Percentiles rank a stretch among this genome's conserved stretches.
Evolutionary conservation across 805 yeast genomes (phyloP).

Genomic region (Yueomyces sp.): DNA sequence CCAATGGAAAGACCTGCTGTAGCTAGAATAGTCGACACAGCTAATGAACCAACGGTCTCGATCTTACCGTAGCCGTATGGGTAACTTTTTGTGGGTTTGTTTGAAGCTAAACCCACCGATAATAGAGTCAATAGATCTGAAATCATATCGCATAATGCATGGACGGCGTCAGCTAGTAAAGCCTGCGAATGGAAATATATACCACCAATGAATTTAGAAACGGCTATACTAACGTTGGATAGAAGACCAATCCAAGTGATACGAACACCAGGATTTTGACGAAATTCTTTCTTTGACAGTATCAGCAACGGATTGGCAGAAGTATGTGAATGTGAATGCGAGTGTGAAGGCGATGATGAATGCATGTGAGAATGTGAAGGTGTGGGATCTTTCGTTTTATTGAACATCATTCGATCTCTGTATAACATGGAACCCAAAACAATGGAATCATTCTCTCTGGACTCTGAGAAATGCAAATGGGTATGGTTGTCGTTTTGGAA

Average conservation of each 20-base stretch:
- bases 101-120: conserved; percentile 67
- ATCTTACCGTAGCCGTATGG: conserved; percentile 90
- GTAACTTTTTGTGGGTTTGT: conserved; percentile 42
- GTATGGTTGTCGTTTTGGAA: conserved; percentile 25
- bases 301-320: conserved; percentile 23
- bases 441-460: conserved; percentile 29
- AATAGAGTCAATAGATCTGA: conserved; percentile 82
- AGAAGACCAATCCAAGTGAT: conserved; percentile 86
- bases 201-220: conserved; percentile 81
- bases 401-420: not conserved
- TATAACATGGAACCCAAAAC: conserved; percentile 20
- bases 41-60: conserved; percentile 82
- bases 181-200: conserved; percentile 90
- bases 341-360: conserved; percentile 9
- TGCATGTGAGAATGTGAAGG: not conserved
- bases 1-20: conserved; percentile 88
- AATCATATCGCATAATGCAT: conserved; percentile 79
- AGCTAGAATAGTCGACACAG: conserved; percentile 71
- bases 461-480: conserved; percentile 30
- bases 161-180: conserved; percentile 85
- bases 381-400: not conserved
- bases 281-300: conserved; percentile 30
- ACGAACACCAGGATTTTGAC: conserved; percentile 71
- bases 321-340: conserved; percentile 25
- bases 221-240: conserved; percentile 76